phyloP scores from a whole-genome alignment of 129 eudicot species.

The Smallanthus sonchifolius region DNA sequence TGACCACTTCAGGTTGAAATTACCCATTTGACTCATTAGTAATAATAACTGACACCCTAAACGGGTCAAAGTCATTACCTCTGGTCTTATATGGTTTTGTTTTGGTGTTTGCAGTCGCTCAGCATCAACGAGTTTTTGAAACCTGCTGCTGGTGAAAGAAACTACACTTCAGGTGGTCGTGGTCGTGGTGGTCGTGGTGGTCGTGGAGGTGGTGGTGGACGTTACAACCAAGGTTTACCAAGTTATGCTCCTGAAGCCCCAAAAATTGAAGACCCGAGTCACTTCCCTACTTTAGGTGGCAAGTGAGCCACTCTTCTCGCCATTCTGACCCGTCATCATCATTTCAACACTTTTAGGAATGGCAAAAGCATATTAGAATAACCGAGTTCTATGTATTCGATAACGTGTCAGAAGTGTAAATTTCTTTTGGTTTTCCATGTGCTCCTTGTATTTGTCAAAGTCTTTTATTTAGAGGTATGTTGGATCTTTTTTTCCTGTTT shows the following conservation, averaged over 20 bases:
- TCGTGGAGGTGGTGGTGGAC: conserved; percentile 43
- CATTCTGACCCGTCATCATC: conserved; percentile 12
- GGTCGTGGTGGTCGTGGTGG: conserved; percentile 45
- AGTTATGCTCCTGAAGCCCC: conserved; percentile 59
- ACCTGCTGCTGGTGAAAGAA: conserved; percentile 79
- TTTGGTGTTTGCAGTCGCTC: conserved; percentile 45
- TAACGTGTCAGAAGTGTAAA: conserved; percentile 23
- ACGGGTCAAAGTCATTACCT: background rate
- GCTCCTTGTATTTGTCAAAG: background rate
- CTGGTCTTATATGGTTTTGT: background rate
- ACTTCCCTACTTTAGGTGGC: conserved; percentile 71
- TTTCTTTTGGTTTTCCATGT: conserved; percentile 26
- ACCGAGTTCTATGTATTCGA: conserved; percentile 32
- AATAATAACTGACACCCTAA: background rate
- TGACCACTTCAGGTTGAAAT: background rate
- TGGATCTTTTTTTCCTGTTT: conserved; percentile 1
- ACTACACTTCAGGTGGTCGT: conserved; percentile 59
- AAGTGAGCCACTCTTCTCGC: conserved; percentile 37
- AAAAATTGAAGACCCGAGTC: conserved; percentile 72
- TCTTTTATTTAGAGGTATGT: conserved; percentile 12
- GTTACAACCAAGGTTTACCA: conserved; percentile 15
- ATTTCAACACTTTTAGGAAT: conserved; percentile 8
- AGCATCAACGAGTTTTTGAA: conserved; percentile 96
- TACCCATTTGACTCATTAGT: background rate
- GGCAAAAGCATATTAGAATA: conserved; percentile 34